A percentile compares a stretch with the other conserved stretches of the same genome.
phyloP scores from a whole-genome alignment of 2,329 filamentous ascomycete species.

The Westerdykella ornata region DNA sequence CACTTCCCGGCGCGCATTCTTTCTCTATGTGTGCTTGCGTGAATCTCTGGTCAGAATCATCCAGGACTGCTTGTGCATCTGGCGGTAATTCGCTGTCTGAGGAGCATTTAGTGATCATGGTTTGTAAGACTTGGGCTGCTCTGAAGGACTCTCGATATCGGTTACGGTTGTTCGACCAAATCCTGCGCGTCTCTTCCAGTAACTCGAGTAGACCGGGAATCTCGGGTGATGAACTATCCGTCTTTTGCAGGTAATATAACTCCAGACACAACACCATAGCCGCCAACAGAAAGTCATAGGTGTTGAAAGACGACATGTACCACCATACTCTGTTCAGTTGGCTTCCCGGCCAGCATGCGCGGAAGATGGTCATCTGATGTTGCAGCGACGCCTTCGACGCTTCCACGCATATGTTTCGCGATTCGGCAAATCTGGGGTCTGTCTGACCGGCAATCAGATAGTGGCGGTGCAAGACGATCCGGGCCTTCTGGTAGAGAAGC shows the following conservation, averaged over 20 bases:
- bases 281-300: slow-evolving; percentile 45
- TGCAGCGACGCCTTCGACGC: slow-evolving; percentile 45
- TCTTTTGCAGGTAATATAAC: slow-evolving; percentile 24
- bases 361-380: slow-evolving; percentile 46
- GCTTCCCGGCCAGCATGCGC: slow-evolving; percentile 43
- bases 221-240: background rate
- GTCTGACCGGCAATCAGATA: slow-evolving; percentile 42
- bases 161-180: too few relatives aligned
- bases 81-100: too few relatives aligned
- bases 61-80: too few relatives aligned
- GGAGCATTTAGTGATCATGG: too few relatives aligned
- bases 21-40: too few relatives aligned
- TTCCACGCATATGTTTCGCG: slow-evolving; percentile 42
- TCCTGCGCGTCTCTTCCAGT: too few relatives aligned
- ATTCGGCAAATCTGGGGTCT: slow-evolving; percentile 35
- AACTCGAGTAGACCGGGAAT: too few relatives aligned
- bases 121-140: too few relatives aligned
- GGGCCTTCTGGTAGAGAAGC: slow-evolving; percentile 47
- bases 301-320: slow-evolving; percentile 42
- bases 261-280: slow-evolving; percentile 46
- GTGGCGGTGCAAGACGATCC: slow-evolving; percentile 49
- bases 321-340: slow-evolving; percentile 42
- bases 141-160: too few relatives aligned
- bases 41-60: too few relatives aligned
- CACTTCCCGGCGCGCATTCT: too few relatives aligned